Evolutionary conservation across 306 rosid genomes (phyloP).

Genomic region (Sesbania bispinosa): DNA sequence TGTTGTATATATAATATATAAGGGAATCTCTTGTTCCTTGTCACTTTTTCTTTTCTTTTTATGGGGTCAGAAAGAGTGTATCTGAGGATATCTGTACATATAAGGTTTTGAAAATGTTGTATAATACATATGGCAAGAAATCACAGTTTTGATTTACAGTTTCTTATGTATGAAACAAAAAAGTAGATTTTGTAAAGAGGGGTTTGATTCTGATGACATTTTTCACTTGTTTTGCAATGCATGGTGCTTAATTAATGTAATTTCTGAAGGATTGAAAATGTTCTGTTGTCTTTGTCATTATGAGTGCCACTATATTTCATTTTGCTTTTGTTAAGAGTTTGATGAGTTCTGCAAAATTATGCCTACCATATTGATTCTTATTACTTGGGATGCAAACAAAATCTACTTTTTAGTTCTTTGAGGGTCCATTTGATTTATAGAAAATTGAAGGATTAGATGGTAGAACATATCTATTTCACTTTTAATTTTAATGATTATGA

Average conservation of each 20-base stretch:
- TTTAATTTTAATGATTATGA: too few species aligned
- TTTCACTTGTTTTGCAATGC: background rate
- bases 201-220: background rate
- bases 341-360: background rate
- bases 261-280: background rate
- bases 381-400: too few species aligned
- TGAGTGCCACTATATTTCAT: background rate
- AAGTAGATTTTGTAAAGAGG: background rate
- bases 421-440: too few species aligned
- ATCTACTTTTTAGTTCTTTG: too few species aligned
- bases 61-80: background rate
- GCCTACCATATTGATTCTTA: background rate
- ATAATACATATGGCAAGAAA: background rate
- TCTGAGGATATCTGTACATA: background rate
- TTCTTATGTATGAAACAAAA: too few species aligned
- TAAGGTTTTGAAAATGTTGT: background rate
- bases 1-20: too few species aligned
- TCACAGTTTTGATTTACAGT: too few species aligned
- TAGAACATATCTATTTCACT: too few species aligned
- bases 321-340: background rate
- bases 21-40: background rate
- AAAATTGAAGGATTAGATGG: too few species aligned
- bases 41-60: background rate
- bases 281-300: background rate
- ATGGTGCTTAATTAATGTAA: background rate